Conservation (phyloP, 768 basidiomycete genomes). For the Xerocomus spinulosus region DNA sequence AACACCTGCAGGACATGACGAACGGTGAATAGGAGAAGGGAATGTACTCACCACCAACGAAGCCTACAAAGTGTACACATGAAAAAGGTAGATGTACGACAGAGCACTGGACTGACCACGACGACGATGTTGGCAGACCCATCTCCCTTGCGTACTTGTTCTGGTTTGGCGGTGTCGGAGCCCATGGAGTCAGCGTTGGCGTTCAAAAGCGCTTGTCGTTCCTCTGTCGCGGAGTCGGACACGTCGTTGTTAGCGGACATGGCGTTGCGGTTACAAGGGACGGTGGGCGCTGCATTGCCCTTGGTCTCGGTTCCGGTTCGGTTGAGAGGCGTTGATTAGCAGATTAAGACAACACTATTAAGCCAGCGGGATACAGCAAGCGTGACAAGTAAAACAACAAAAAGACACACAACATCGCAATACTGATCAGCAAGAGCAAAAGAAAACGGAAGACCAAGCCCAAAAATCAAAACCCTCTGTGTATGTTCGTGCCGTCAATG, state of each 20-base stretch:
- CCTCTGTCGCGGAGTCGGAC: slow-evolving; percentile 2
- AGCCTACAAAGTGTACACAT: too few relatives aligned
- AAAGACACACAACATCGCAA: slow-evolving; percentile 14
- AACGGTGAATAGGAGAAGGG: background rate
- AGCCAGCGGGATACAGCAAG: slow-evolving; percentile 24
- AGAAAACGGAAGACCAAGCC: slow-evolving; percentile 15
- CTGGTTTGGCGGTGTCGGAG: slow-evolving; percentile 29
- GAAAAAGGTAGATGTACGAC: too few relatives aligned
- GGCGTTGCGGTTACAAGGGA: too few relatives aligned
- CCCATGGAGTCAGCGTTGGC: slow-evolving; percentile 17
- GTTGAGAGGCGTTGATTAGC: slow-evolving; percentile 10
- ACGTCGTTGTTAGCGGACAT: too few relatives aligned
- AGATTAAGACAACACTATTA: slow-evolving; percentile 25
- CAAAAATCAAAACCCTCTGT: slow-evolving; percentile 13
- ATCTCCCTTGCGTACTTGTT: slow-evolving; percentile 40
- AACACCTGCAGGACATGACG: slow-evolving; percentile 33
- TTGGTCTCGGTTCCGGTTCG: too few relatives aligned
- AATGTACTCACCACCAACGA: slow-evolving; percentile 15
- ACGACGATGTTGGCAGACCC: slow-evolving; percentile 29
- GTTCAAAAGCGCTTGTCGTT: slow-evolving; percentile 12
- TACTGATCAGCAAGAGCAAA: slow-evolving; percentile 5
- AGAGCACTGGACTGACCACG: slow-evolving; percentile 35
- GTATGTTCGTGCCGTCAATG: slow-evolving; percentile 12
- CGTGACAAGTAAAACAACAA: background rate
- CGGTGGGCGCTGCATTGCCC: too few relatives aligned